phyloP scores from a whole-genome alignment of 805 yeast genomes.

The Wickerhamomyces silvicola region DNA sequence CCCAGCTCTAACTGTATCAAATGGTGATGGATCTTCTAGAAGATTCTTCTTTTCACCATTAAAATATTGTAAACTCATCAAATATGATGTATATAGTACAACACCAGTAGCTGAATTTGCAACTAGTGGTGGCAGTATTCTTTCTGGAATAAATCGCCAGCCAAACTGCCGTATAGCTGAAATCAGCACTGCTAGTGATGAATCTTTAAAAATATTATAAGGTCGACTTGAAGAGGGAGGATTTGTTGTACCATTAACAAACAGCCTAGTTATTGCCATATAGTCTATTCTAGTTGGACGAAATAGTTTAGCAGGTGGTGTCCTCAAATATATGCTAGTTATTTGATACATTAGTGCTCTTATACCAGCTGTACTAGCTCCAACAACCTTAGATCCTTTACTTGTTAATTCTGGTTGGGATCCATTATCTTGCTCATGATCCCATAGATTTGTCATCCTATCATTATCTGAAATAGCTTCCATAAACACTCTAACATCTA shows the following conservation, averaged over 20 bases:
- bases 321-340: slow-evolving; percentile 70
- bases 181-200: slow-evolving; percentile 67
- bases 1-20: slow-evolving; percentile 72
- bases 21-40: slow-evolving; percentile 22
- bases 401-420: slow-evolving; percentile 25
- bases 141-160: slow-evolving; percentile 78
- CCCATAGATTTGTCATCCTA: too few species aligned
- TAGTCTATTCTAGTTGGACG: slow-evolving; percentile 89
- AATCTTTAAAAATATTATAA: slow-evolving; percentile 53
- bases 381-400: slow-evolving; percentile 50
- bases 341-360: slow-evolving; percentile 78
- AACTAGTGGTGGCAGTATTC: slow-evolving; percentile 75
- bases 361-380: slow-evolving; percentile 79
- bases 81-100: slow-evolving; percentile 76
- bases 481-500: too few species aligned
- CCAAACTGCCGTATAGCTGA: slow-evolving; percentile 73
- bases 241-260: slow-evolving; percentile 34
- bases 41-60: slow-evolving; percentile 19
- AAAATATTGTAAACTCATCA: slow-evolving; percentile 42
- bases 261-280: slow-evolving; percentile 57
- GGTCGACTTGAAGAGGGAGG: slow-evolving; percentile 40
- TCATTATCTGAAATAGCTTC: too few species aligned
- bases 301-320: slow-evolving; percentile 75
- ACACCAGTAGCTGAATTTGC: slow-evolving; percentile 90
- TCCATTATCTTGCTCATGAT: too few species aligned